A percentile compares a stretch with the other conserved stretches of the same genome.
Conservation (phyloP, 805 yeast species). For the Ogataea haglerorum region DNA sequence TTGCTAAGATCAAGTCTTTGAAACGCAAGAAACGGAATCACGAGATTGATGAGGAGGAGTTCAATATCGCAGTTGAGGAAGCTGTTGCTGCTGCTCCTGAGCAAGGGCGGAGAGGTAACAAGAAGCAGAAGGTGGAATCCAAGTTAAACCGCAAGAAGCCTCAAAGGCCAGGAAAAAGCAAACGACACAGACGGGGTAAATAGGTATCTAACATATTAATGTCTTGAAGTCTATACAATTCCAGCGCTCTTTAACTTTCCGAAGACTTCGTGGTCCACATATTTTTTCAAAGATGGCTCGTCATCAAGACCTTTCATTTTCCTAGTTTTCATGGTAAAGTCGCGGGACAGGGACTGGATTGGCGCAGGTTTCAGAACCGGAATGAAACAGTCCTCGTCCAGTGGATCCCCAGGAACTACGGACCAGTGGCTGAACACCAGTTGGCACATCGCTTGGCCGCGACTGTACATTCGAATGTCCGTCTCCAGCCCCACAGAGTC, state of each 20-base stretch:
- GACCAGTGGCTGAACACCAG: constrained; percentile 70
- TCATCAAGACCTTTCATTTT: constrained; percentile 80
- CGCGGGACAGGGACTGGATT: constrained; percentile 69
- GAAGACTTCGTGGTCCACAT: constrained; percentile 60
- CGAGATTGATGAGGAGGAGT: constrained; percentile 70
- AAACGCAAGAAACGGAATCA: constrained; percentile 82
- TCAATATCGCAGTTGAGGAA: constrained; percentile 91
- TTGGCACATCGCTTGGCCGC: constrained; percentile 73
- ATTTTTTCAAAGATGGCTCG: constrained; percentile 64
- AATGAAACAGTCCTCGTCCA: constrained; percentile 60
- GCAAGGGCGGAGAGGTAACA: constrained; percentile 38
- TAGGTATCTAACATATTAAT: neutral
- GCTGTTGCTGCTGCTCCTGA: constrained; percentile 62
- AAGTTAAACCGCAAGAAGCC: constrained; percentile 22
- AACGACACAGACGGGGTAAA: constrained; percentile 37
- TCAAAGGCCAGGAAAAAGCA: constrained; percentile 54
- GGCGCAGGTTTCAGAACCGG: constrained; percentile 78
- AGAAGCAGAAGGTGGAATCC: constrained; percentile 59
- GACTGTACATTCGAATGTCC: constrained; percentile 72
- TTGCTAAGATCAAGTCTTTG: constrained; percentile 86
- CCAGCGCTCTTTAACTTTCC: constrained; percentile 41
- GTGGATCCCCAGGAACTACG: constrained; percentile 86
- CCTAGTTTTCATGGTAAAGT: constrained; percentile 85
- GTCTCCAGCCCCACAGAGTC: constrained; percentile 90
- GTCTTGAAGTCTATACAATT: constrained; percentile 1